Conservation (phyloP, 805 yeast species). For the Wickerhamiella allomyrinae region DNA sequence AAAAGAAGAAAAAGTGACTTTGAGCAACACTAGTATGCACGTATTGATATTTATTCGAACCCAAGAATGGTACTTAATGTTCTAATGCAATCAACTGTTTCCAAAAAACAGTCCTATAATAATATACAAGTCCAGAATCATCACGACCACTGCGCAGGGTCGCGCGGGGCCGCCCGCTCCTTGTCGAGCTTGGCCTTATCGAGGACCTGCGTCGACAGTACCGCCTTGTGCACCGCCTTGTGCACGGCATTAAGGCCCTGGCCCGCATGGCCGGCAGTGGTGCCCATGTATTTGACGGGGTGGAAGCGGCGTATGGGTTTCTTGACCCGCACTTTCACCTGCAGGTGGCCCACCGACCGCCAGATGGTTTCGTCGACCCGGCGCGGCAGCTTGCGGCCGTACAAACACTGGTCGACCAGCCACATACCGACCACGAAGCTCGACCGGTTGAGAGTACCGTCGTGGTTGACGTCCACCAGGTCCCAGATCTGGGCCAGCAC, state of each 20-base stretch:
- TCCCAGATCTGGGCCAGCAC: slow-evolving; percentile 52
- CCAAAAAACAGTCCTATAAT: too few relatives aligned
- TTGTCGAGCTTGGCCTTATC: background rate
- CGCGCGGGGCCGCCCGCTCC: background rate
- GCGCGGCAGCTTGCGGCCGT: slow-evolving; percentile 80
- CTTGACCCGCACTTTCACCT: slow-evolving; percentile 25
- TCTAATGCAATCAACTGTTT: too few relatives aligned
- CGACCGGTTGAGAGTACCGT: slow-evolving; percentile 62
- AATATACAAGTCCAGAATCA: background rate
- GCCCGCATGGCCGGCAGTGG: background rate
- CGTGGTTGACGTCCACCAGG: slow-evolving; percentile 38
- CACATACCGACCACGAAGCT: slow-evolving; percentile 95
- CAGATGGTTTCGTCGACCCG: slow-evolving; percentile 55
- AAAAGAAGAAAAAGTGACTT: too few relatives aligned
- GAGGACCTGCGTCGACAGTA: background rate
- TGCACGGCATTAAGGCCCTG: background rate
- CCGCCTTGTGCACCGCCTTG: background rate
- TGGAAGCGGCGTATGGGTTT: slow-evolving; percentile 4
- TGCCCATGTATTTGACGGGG: slow-evolving; percentile 1
- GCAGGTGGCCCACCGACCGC: slow-evolving; percentile 48
- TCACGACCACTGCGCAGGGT: background rate
- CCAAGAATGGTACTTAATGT: too few relatives aligned
- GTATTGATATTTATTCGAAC: too few relatives aligned
- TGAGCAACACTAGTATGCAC: too few relatives aligned
- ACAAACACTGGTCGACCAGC: slow-evolving; percentile 90